Conservation (phyloP, 2,329 filamentous ascomycete genomes). For the Penicillium sp. region DNA sequence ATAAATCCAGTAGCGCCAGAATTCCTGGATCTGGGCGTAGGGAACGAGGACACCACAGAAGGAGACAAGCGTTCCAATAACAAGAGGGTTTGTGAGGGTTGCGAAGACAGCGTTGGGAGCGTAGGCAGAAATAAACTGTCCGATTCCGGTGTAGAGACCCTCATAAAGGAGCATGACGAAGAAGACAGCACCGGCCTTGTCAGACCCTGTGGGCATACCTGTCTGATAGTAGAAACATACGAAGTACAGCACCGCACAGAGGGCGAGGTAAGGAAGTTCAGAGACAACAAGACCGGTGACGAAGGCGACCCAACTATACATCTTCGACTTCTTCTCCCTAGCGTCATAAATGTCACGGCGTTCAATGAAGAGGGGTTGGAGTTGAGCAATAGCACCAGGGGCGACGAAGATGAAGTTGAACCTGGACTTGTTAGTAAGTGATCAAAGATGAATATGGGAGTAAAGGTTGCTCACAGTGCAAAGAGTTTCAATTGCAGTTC, state of each 20-base stretch:
- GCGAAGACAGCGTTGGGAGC: constrained; percentile 70
- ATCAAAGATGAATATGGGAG: not conserved
- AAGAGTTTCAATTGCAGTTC: constrained; percentile 78
- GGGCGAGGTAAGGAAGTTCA: constrained; percentile 70
- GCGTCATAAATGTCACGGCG: constrained; percentile 68
- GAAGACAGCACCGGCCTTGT: constrained; percentile 56
- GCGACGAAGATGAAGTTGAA: constrained; percentile 64
- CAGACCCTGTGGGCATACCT: constrained; percentile 51
- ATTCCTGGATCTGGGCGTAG: constrained; percentile 35
- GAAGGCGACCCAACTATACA: constrained; percentile 78
- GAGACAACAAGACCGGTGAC: constrained; percentile 69
- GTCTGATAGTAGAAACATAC: constrained; percentile 74
- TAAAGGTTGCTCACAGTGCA: constrained; percentile 50
- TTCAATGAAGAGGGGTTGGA: constrained; percentile 74
- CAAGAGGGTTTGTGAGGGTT: constrained; percentile 74
- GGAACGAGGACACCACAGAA: constrained; percentile 39
- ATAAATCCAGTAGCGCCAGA: constrained; percentile 42
- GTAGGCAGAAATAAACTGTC: constrained; percentile 79
- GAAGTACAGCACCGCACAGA: constrained; percentile 70
- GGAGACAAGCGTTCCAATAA: constrained; percentile 56
- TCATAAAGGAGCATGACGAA: constrained; percentile 76
- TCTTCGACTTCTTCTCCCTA: constrained; percentile 71
- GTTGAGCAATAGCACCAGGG: constrained; percentile 48
- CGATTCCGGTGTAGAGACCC: constrained; percentile 72
- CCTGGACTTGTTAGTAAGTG: not conserved